Conservation (phyloP, 768 basidiomycete species). For the Gymnopilus junonius region DNA sequence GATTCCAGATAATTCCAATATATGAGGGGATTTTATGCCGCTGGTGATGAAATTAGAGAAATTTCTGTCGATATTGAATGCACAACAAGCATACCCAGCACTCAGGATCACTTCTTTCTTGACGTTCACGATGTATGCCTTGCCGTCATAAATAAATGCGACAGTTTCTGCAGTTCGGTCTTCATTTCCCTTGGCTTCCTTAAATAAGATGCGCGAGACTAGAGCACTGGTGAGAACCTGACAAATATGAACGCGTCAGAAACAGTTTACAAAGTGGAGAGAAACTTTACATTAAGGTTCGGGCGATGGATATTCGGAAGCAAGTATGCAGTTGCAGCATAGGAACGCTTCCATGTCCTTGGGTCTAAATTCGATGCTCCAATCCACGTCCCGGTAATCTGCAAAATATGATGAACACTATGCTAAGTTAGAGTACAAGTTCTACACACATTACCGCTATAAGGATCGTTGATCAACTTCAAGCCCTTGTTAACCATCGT, state of each 20-base stretch:
- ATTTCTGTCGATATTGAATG: too few species aligned
- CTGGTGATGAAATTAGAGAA: constrained; percentile 16
- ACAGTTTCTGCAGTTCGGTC: constrained; percentile 30
- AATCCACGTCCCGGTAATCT: constrained; percentile 29
- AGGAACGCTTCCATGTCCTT: constrained; percentile 8
- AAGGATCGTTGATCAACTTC: constrained; percentile 29
- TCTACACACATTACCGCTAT: constrained; percentile 32
- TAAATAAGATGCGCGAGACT: constrained; percentile 15
- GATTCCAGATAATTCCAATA: constrained; percentile 60
- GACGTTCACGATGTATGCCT: not conserved
- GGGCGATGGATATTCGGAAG: constrained; percentile 48
- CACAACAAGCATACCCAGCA: constrained; percentile 3
- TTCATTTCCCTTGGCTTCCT: not conserved
- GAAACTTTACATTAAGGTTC: not conserved
- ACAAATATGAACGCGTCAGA: not conserved
- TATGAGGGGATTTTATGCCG: constrained; percentile 42
- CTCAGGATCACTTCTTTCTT: constrained; percentile 3
- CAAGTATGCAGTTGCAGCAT: constrained; percentile 9
- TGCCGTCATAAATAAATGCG: constrained; percentile 36
- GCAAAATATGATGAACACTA: not conserved
- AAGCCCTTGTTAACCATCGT: constrained; percentile 30
- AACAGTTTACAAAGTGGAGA: not conserved
- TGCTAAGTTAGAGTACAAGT: not conserved
- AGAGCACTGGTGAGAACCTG: constrained; percentile 27
- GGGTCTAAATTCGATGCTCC: constrained; percentile 59